Base-by-base conservation (phyloP, 2,329 filamentous ascomycete genomes). In the Chaetomium olivaceum region DNA sequence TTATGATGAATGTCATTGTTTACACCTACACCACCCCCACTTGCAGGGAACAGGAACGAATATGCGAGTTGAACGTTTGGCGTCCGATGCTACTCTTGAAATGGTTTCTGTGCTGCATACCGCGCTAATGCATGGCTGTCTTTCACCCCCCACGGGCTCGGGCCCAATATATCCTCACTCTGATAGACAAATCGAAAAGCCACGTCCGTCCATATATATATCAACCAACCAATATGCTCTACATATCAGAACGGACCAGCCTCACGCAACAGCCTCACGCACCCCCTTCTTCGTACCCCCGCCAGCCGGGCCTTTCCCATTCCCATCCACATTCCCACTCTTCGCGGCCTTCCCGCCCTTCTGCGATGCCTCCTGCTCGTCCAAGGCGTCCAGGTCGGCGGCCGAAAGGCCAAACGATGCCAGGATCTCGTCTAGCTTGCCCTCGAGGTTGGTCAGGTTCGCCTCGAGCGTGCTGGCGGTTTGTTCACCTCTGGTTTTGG, bases 361-460 rank as follows among this genome's bases (percentile, higher is more conserved):
- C 29, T 59, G n/a, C 19, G 31, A 27, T 12, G 29, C 50, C 8
- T 67, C 60, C 21, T 52, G 60, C 48, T 62, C 68, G 19, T 58
- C 63, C 2, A 39, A 23, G 0, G 39, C 58, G 25, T 63, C 67
- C 25, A 56, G 19, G 3, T 68, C 68, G 21, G 61, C 66, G 3
- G 54, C 14, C 4, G 63, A 52, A 19, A 69, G 72, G 63, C 83
- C 83, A 58, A 85, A 76, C 27, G 80, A 79, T 19, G 81, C 82
- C 25, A 87, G 77, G 25, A 87, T 76, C 66, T 79, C 80, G 67
- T 87, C 84, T n/a, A 87, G 79, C 72, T 81, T 85, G 71, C 76
- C 78, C 74, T 87, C 84, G 23, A 87, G 78, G 39, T 72, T 81
- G 9, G 79, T 77, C 58, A 87, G 78, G 69, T 82, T 83, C 1